Conservation (phyloP, 2,329 filamentous ascomycete genomes). For the Nannizzia gypsea region DNA sequence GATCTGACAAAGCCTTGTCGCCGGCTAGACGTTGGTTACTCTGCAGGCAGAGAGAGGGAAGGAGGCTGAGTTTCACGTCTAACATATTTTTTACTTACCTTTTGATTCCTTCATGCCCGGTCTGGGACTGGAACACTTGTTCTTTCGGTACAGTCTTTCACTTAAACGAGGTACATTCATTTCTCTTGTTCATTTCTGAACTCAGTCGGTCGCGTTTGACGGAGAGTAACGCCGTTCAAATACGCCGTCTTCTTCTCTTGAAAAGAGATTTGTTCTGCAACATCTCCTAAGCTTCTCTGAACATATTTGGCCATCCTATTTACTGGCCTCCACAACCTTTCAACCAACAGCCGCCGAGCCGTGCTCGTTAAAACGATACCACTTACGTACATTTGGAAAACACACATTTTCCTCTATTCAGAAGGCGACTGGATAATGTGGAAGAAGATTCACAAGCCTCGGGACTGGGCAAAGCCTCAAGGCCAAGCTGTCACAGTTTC, state of each 20-base stretch:
- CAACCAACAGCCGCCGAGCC: not conserved
- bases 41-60: constrained; percentile 3
- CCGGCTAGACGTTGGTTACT: not conserved
- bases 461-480: not conserved
- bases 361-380: constrained; percentile 1
- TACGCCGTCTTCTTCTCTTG: not conserved
- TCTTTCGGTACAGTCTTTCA: not conserved
- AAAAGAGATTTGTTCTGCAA: not conserved
- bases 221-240: not conserved
- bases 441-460: constrained; percentile 6
- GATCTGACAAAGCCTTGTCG: not conserved
- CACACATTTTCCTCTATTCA: not conserved
- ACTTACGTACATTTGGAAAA: not conserved
- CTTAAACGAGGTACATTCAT: not conserved
- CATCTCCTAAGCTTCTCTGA: not conserved
- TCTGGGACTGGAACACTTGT: not conserved
- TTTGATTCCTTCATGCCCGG: not conserved
- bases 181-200: not conserved
- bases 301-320: not conserved
- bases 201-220: not conserved
- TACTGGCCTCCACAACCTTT: not conserved
- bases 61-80: not conserved
- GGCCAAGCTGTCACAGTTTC: not conserved
- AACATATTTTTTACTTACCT: not conserved
- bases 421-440: not conserved